phyloP scores from a whole-genome alignment of 371 early-diverging fungal genomes.

The Encephalitozoon hellem region DNA sequence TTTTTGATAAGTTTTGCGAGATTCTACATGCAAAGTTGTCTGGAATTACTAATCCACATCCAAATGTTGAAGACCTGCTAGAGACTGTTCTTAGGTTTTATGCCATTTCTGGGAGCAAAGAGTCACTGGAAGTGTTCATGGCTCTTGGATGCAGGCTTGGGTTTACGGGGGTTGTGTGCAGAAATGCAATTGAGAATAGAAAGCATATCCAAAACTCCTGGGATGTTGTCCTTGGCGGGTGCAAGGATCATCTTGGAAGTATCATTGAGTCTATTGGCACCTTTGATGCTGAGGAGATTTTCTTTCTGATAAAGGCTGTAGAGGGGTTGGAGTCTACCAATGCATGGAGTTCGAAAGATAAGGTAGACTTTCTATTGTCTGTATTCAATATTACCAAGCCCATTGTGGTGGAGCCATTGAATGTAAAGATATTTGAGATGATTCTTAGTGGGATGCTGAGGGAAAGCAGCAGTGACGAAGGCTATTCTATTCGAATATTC shows the following conservation, averaged over 20 bases:
- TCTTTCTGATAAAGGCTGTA: background rate
- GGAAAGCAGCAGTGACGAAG: background rate
- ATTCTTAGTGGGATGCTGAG: background rate
- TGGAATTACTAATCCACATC: background rate
- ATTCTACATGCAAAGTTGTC: background rate
- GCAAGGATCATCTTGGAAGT: background rate
- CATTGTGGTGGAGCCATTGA: background rate
- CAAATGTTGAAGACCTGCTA: background rate
- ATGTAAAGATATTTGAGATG: background rate
- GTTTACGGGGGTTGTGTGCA: background rate
- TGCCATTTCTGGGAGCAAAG: background rate
- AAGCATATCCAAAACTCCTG: slow-evolving; percentile 1
- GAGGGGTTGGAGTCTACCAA: background rate
- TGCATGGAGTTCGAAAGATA: background rate
- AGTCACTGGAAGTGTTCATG: background rate
- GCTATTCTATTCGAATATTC: background rate
- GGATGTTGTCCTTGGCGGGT: background rate
- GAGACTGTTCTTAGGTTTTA: background rate
- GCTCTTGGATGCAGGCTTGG: background rate
- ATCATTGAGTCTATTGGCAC: background rate
- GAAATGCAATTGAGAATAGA: background rate
- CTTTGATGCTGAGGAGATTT: slow-evolving; percentile 10
- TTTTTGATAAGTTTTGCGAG: background rate
- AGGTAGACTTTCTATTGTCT: background rate
- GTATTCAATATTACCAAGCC: slow-evolving; percentile 3